Evolutionary conservation across 2,329 filamentous ascomycete genomes (phyloP), one percentile per base, ranked within the genome.

Genomic region (Moelleriella libera): DNA sequence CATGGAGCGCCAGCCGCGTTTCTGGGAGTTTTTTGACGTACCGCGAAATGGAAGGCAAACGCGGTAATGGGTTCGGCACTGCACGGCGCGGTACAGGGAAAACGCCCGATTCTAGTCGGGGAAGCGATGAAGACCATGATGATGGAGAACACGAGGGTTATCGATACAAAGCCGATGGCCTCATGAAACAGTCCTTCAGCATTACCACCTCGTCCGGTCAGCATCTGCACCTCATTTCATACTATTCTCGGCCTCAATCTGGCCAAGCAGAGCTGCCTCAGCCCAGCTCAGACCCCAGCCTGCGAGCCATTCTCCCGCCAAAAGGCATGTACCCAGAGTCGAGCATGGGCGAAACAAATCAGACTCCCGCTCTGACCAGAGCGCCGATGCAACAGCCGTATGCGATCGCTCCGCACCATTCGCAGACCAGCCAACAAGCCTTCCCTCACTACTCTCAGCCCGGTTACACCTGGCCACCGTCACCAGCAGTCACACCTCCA

Each of bases 141-240:
- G 83, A 86, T 47, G 84, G 80, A 55, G 88, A 94, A 58, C 87
- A 86, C 0, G 88, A 95, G 63, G 88, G 88, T 41, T 95, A 95
- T 64, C 75, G 88, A 53, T 95, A 95, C 68, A 98, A 96, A 72
- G 86, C 84, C 8, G 92, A 98, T 58, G 92, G 92, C 1, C 76
- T 98, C 4, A 96, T 97, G 88, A 98, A 98, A 76, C 92, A 98
- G 67, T 97, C 92, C 0, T 98, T 97, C 74, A 97, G 90, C 68
- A 97, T 98, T 68, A 96, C 89, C 28, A 97, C 92, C 1, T 88
- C 85, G 1, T 82, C 75, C 39, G 59, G 88, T 54, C 88, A 96
- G 58, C 92, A 97, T 62, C 80, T 98, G 2, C 92, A 98, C 68
- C 76, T 98, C 46, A 98, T 98, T 68, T 96, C 90, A 57, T 98